Evolutionary conservation across 2,329 filamentous ascomycete species (phyloP), one percentile per base, ranked within the genome.

Genomic region (Penicillium capsulatum): DNA sequence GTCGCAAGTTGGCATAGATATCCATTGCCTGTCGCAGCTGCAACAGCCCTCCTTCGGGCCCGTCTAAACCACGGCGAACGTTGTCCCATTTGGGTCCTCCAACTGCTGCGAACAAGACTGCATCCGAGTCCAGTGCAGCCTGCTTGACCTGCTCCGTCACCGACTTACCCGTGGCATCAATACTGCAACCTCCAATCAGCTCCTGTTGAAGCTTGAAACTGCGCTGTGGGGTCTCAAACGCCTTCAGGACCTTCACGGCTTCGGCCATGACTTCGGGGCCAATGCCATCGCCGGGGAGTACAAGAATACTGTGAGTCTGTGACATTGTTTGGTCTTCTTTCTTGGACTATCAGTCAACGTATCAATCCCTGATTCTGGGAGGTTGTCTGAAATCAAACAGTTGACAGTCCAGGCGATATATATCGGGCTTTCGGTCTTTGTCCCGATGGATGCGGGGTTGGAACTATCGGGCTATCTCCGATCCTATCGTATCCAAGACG

Each of bases 1-100:
- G 90, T 6, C 89, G 80, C 43, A 96, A 77, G 75, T 96, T 95
- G 45, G 88, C 90, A 69, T 90, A 95, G 38, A 89, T 86, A 58
- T 80, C 76, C 74, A 95, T 83, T 66, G 91, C 84, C 69, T 89
- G 94, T 66, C 89, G 85, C 38, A 96, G 81, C 56, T 74, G 79
- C 41, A 96, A 78, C 52, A 95, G 79, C 37, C 89, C 90, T 64
- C 94, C 86, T 64, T 95, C 90, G 1, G 89, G 89, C 11, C 88
- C 85, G 45, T 94, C 83, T 33, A 81, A 70, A 48, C 85, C 86
- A 17, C 50, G 51, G 8, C 63, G 58, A 13, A 53, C 50, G 34
- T 85, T 88, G 51, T 89, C 88, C 88, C 88, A 95, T 84, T 95
- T 79, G 11, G 90, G 89, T 2, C 90, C 90, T 45, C 90, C 89